phyloP scores from a whole-genome alignment of 345 rosid genomes.

The Eutrema japonicum region DNA sequence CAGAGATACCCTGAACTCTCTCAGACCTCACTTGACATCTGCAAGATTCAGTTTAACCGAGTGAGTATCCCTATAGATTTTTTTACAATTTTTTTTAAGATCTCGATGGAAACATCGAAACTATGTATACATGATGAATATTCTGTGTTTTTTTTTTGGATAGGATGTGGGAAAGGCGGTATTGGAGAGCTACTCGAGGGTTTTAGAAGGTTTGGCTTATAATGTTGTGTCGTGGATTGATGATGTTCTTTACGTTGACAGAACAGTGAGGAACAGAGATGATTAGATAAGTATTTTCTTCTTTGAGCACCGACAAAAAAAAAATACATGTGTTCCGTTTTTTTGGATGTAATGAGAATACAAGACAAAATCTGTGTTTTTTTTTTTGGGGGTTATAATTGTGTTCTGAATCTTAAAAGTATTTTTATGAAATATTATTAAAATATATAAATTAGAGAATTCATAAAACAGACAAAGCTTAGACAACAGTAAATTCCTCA shows the following conservation, averaged over 20 bases:
- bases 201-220: conserved; percentile 88
- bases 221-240: conserved; percentile 89
- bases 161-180: conserved; percentile 95
- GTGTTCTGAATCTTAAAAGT: conserved; percentile 16
- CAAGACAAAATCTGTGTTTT: conserved; percentile 13
- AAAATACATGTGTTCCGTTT: not conserved
- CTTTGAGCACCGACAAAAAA: not conserved
- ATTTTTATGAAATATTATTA: not conserved
- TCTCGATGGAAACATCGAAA: not conserved
- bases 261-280: conserved; percentile 55
- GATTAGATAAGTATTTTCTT: conserved; percentile 26
- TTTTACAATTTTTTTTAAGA: not conserved
- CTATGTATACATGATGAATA: not conserved
- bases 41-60: conserved; percentile 85
- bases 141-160: conserved; percentile 5
- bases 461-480: too few relatives aligned
- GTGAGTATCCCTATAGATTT: conserved; percentile 42
- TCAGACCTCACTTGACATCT: conserved; percentile 88
- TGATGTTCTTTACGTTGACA: conserved; percentile 79
- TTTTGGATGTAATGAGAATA: conserved; percentile 11
- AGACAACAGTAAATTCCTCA: not conserved
- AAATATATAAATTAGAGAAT: too few relatives aligned
- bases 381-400: not conserved
- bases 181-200: conserved; percentile 90
- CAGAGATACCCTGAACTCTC: conserved; percentile 88